phyloP scores from a whole-genome alignment of 164 flowering plant genomes.

The Berberis vulgaris region DNA sequence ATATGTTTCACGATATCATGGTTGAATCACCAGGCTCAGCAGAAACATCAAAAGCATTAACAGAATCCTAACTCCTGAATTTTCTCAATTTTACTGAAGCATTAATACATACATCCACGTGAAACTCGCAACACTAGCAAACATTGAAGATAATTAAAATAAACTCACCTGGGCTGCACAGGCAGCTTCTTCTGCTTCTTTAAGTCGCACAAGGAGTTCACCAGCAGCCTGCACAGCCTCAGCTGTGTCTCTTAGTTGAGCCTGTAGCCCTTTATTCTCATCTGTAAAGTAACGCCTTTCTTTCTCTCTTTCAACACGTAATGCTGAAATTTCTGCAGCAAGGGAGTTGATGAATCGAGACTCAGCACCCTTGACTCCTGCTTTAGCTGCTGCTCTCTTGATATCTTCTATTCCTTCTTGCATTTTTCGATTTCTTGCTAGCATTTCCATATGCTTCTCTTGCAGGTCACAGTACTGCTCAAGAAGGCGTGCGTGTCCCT shows the following conservation, averaged over 20 bases:
- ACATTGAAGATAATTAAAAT: slow-evolving; percentile 8
- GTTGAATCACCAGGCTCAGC: neutral
- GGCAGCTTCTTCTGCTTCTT: slow-evolving; percentile 86
- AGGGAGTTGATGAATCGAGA: slow-evolving; percentile 86
- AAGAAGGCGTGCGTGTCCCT: slow-evolving; percentile 93
- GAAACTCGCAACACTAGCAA: neutral
- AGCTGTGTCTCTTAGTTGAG: slow-evolving; percentile 90
- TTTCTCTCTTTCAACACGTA: slow-evolving; percentile 73
- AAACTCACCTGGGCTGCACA: slow-evolving; percentile 51
- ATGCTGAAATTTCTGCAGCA: slow-evolving; percentile 84
- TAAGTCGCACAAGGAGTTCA: slow-evolving; percentile 82
- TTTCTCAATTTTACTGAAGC: neutral
- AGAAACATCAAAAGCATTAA: neutral
- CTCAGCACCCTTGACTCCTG: slow-evolving; percentile 89
- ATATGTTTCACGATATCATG: no score
- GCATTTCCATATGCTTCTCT: slow-evolving; percentile 80
- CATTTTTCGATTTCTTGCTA: slow-evolving; percentile 72
- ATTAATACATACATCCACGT: neutral
- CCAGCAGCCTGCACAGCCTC: slow-evolving; percentile 99
- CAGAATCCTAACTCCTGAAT: no score
- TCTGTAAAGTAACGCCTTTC: slow-evolving; percentile 72
- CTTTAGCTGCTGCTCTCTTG: slow-evolving; percentile 87
- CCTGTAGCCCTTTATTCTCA: slow-evolving; percentile 78
- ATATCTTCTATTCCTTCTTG: slow-evolving; percentile 86
- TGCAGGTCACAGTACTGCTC: slow-evolving; percentile 96